A percentile compares a stretch with the other conserved stretches of the same genome.
phyloP scores from a whole-genome alignment of 352 stramenopile species.

The Pythium brachiatum region DNA sequence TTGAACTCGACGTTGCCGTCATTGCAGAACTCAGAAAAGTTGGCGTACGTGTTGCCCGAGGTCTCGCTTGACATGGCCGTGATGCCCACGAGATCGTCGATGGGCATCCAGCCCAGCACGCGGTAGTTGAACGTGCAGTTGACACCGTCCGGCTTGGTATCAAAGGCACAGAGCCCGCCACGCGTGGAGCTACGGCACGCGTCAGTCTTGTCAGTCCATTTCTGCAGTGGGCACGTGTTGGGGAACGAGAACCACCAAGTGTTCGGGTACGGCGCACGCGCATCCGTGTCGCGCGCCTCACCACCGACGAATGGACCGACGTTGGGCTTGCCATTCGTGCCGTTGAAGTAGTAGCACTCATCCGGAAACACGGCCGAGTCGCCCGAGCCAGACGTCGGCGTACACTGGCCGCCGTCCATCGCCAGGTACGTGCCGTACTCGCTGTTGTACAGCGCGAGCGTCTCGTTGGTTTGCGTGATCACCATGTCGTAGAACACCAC shows the following conservation, averaged over 20 bases:
- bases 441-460: slow-evolving; percentile 59
- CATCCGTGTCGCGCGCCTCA: slow-evolving; percentile 45
- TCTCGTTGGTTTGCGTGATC: slow-evolving; percentile 76
- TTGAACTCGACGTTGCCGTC: slow-evolving; percentile 64
- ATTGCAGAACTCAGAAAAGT: slow-evolving; percentile 71
- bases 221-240: slow-evolving; percentile 51
- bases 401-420: slow-evolving; percentile 68
- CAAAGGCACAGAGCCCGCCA: slow-evolving; percentile 46
- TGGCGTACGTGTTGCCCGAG: slow-evolving; percentile 37
- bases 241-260: slow-evolving; percentile 83
- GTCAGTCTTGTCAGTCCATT: slow-evolving; percentile 42
- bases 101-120: slow-evolving; percentile 62
- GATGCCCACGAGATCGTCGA: slow-evolving; percentile 80
- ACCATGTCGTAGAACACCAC: slow-evolving; percentile 83
- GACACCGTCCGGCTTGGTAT: slow-evolving; percentile 51
- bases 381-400: slow-evolving; percentile 32
- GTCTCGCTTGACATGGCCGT: slow-evolving; percentile 43
- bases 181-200: slow-evolving; percentile 34
- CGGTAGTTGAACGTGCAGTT: slow-evolving; percentile 72
- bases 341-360: slow-evolving; percentile 76
- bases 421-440: slow-evolving; percentile 71
- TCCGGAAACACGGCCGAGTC: slow-evolving; percentile 35
- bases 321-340: slow-evolving; percentile 53
- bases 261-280: slow-evolving; percentile 68
- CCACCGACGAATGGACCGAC: slow-evolving; percentile 69